A percentile compares a stretch with the other conserved stretches of the same genome.
These are phyloP conservation scores for Debaryomycetaceae sp. DNA, from an alignment of 1,139 yeast species.

Conservation along the genomic window DNA sequence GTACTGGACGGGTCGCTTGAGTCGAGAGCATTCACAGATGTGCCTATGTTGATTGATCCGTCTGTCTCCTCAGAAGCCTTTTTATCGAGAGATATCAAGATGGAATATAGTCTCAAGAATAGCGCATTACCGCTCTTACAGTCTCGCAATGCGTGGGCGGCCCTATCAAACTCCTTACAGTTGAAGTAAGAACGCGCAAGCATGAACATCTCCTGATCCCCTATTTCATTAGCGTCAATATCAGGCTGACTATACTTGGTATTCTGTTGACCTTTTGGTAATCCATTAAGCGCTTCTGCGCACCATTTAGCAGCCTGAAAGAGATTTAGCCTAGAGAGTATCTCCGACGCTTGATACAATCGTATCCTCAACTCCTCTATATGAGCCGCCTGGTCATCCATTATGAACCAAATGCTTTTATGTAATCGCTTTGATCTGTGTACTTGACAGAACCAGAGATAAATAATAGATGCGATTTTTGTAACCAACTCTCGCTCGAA, in stretches of 20 bases:
- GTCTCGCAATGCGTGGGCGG: slow-evolving; percentile 55
- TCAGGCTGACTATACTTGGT: slow-evolving; percentile 11
- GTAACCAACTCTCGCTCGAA: neutral
- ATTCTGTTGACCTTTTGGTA: slow-evolving; percentile 10
- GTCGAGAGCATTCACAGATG: slow-evolving; percentile 10
- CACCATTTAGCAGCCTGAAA: slow-evolving; percentile 78
- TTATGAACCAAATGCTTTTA: neutral
- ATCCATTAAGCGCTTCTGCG: slow-evolving; percentile 68
- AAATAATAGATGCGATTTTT: neutral
- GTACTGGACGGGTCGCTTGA: slow-evolving; percentile 10
- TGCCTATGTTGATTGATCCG: slow-evolving; percentile 41
- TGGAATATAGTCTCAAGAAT: slow-evolving; percentile 67
- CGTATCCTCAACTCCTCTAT: slow-evolving; percentile 18
- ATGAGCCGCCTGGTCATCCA: slow-evolving; percentile 4
- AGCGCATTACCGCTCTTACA: slow-evolving; percentile 53
- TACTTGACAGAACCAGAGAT: neutral
- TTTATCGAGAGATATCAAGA: slow-evolving; percentile 71
- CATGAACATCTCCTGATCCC: slow-evolving; percentile 38
- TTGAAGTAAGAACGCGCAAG: slow-evolving; percentile 76
- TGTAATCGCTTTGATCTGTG: too few species aligned
- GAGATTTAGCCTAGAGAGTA: slow-evolving; percentile 44
- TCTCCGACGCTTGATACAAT: slow-evolving; percentile 22
- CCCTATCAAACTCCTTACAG: slow-evolving; percentile 82
- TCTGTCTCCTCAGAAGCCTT: slow-evolving; percentile 70
- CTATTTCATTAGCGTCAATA: slow-evolving; percentile 28